Evolutionary conservation across 1,284 basidiomycete species (phyloP).

Genomic region (Pholiota adiposa): DNA sequence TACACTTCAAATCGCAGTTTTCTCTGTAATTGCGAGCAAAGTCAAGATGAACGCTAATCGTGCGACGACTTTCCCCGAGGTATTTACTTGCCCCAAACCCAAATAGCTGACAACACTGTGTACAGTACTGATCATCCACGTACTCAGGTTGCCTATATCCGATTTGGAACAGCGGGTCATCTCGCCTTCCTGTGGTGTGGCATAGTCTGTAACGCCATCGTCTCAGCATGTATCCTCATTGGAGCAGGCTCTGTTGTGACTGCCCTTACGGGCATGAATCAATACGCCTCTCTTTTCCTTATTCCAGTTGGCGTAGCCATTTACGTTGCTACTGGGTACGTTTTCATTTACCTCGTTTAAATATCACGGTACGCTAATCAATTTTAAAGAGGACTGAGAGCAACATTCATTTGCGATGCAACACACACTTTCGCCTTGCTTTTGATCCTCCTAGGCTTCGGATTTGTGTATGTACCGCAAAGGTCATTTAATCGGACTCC

Average conservation of each 20-base stretch:
- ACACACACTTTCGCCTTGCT: constrained; percentile 77
- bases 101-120: neutral
- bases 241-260: constrained; percentile 32
- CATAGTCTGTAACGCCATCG: constrained; percentile 20
- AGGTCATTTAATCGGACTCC: neutral
- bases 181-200: constrained; percentile 76
- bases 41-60: constrained; percentile 13
- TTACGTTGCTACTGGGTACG: constrained; percentile 55
- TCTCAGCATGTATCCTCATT: constrained; percentile 22
- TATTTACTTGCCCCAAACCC: constrained; percentile 22
- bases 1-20: constrained; percentile 73
- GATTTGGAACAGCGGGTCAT: constrained; percentile 53
- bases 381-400: constrained; percentile 3
- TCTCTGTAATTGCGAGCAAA: constrained; percentile 48
- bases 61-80: constrained; percentile 36
- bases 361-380: neutral
- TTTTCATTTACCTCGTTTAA: neutral
- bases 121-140: too few species aligned
- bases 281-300: constrained; percentile 68
- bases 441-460: constrained; percentile 67
- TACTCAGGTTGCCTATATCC: constrained; percentile 28
- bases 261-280: constrained; percentile 77
- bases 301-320: constrained; percentile 64
- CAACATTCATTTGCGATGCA: constrained; percentile 15
- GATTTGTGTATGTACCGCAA: constrained; percentile 33